A percentile compares a stretch with the other conserved stretches of the same genome.
Conservation (phyloP, 2,329 filamentous ascomycete genomes). For the Neospermospora avenae region DNA sequence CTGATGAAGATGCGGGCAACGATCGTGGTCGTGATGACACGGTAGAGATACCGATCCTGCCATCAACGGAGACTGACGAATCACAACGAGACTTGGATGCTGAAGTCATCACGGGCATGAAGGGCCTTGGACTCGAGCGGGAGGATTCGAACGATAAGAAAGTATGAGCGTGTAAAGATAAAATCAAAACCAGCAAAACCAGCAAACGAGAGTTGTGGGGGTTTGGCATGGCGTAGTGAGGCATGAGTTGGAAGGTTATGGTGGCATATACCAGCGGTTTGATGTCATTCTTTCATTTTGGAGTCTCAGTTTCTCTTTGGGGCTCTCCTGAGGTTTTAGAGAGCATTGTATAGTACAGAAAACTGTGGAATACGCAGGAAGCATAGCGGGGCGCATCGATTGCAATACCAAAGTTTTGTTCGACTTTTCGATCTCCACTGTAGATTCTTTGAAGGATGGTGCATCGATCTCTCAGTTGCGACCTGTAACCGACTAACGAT, state of each 20-base stretch:
- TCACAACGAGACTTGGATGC: conserved; percentile 47
- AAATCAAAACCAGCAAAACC: neutral
- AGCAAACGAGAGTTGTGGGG: neutral
- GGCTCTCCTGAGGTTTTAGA: neutral
- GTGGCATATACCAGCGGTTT: conserved; percentile 19
- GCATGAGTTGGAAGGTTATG: neutral
- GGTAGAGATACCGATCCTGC: neutral
- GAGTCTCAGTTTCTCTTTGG: conserved; percentile 3
- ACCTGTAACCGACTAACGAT: too few relatives aligned
- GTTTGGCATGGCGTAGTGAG: conserved; percentile 1
- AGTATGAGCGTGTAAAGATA: conserved; percentile 7
- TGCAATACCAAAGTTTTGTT: neutral
- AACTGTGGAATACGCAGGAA: neutral
- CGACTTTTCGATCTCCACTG: neutral
- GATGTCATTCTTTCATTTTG: neutral
- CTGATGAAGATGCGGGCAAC: conserved; percentile 35
- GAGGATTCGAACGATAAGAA: conserved; percentile 25
- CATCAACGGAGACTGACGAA: conserved; percentile 3
- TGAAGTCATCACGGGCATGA: conserved; percentile 58
- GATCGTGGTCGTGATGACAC: conserved; percentile 13
- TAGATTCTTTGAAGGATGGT: neutral
- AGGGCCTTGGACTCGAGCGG: conserved; percentile 48
- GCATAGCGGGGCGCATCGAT: conserved; percentile 5
- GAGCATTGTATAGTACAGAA: neutral
- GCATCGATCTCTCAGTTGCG: neutral